Conservation (phyloP, 257 asterid species). For the Primulina tabacum region DNA sequence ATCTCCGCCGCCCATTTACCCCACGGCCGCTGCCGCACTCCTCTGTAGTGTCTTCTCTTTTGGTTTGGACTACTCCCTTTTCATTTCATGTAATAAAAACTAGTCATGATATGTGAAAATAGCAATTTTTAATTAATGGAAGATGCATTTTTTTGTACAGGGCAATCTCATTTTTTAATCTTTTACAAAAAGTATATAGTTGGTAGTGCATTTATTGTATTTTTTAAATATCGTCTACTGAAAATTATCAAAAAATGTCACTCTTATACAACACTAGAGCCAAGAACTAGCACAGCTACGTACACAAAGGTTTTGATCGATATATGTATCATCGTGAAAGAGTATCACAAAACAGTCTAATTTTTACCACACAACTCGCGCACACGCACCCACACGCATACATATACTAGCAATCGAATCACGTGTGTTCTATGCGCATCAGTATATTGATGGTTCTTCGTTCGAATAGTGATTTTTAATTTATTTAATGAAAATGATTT, state of each 20-base stretch:
- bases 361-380: not conserved
- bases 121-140: not conserved
- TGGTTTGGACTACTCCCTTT: slow-evolving; percentile 30
- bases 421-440: not conserved
- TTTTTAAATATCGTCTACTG: too few relatives aligned
- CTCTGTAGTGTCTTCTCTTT: slow-evolving; percentile 68
- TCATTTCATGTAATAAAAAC: not conserved
- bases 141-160: too few relatives aligned
- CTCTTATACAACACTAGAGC: not conserved
- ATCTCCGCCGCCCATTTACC: slow-evolving; percentile 94
- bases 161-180: too few relatives aligned
- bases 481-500: too few relatives aligned
- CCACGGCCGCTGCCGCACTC: slow-evolving; percentile 88
- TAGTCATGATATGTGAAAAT: not conserved
- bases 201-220: too few relatives aligned
- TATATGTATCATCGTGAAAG: not conserved
- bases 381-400: not conserved
- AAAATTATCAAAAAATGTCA: not conserved
- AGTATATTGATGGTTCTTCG: too few relatives aligned
- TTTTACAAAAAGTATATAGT: too few relatives aligned
- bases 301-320: too few relatives aligned
- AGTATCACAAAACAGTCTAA: not conserved
- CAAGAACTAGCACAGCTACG: not conserved
- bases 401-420: not conserved
- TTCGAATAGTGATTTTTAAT: too few relatives aligned